phyloP scores from a whole-genome alignment of 1,284 basidiomycete species.

The Boletellus sp. region DNA sequence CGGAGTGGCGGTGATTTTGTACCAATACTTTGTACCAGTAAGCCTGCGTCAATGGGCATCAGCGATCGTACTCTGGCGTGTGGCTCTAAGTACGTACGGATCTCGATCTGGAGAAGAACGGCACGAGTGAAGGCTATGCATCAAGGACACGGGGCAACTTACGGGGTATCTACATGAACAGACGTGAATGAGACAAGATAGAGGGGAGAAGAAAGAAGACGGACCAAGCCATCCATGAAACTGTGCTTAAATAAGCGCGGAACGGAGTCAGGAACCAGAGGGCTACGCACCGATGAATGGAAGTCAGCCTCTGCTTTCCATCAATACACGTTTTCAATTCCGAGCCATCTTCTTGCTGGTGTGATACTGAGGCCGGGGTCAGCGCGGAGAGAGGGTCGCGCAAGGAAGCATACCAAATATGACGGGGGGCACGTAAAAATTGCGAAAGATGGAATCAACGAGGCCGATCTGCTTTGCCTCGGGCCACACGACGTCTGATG shows the following conservation, averaged over 20 bases:
- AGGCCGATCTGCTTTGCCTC: conserved; percentile 64
- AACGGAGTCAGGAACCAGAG: neutral
- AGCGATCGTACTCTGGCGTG: neutral
- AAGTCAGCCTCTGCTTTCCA: conserved; percentile 76
- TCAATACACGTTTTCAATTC: conserved; percentile 69
- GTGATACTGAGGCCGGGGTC: conserved; percentile 17
- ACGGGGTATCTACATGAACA: conserved; percentile 46
- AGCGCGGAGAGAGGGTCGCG: neutral
- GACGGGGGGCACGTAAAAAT: conserved; percentile 71
- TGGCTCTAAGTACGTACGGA: conserved; percentile 37
- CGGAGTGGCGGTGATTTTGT: conserved; percentile 29
- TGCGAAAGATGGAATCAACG: conserved; percentile 68
- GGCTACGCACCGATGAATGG: conserved; percentile 52
- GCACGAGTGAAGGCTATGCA: neutral
- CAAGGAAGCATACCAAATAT: conserved; percentile 53
- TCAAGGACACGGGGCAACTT: conserved; percentile 21
- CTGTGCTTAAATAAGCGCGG: conserved; percentile 31
- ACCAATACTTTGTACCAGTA: conserved; percentile 54
- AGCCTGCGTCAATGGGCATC: conserved; percentile 5
- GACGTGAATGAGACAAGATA: conserved; percentile 6
- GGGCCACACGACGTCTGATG: conserved; percentile 59
- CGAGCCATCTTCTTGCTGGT: conserved; percentile 51
- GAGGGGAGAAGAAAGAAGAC: neutral
- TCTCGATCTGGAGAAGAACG: conserved; percentile 45
- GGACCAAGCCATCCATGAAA: conserved; percentile 70